Base-by-base conservation (phyloP, 108 stramenopile genomes). In the Fragilaria radians region DNA sequence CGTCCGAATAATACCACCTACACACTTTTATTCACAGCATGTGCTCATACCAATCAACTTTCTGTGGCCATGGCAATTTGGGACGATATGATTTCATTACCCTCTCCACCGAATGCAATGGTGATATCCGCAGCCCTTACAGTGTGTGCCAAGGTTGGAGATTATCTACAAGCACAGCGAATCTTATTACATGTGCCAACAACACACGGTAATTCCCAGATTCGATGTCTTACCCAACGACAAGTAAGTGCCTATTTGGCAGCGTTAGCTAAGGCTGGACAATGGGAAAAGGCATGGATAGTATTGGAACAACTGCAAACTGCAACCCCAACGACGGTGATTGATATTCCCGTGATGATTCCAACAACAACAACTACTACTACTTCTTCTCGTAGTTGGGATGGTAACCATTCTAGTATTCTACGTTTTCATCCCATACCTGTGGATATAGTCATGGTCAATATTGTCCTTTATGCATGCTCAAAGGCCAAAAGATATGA, bases 1-100 rank as follows among this genome's bases (percentile, higher is more conserved):
- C 30, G 33, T 24, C 86, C 81, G 1, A 82, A 70, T 32, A 60
- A 68, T 22, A 50, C 71, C 54, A 80, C 73, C 1, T 88, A 80
- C 48, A 33, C 66, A 5, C 61, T 64, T 21, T 31, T 88, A 5
- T 45, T 88, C 2, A 57, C 76, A 47, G 71, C 76, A 24, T 78
- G 78, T 25, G 71, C 72, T 11, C 48, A 61, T 28, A 51, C 54
- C 1, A 68, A 76, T 2, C 76, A 87, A 53, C 31, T 80, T 3
- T 49, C 52, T 18, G 61, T 81, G 7, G 74, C 80, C 0, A 48
- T 69, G 31, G 76, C 78, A 11, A 54, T 83, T 9, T 46, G 79
- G 28, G 82, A 81, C 45, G 50, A 19, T 51, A 49, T 60, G 61
- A 33, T 57, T 48, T 66, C 31, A 32, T 17, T 54, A n/a, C 45